Evolutionary conservation across 2,329 filamentous ascomycete genomes (phyloP), one percentile per base, ranked within the genome.

Genomic region (Colletotrichum incanum): DNA sequence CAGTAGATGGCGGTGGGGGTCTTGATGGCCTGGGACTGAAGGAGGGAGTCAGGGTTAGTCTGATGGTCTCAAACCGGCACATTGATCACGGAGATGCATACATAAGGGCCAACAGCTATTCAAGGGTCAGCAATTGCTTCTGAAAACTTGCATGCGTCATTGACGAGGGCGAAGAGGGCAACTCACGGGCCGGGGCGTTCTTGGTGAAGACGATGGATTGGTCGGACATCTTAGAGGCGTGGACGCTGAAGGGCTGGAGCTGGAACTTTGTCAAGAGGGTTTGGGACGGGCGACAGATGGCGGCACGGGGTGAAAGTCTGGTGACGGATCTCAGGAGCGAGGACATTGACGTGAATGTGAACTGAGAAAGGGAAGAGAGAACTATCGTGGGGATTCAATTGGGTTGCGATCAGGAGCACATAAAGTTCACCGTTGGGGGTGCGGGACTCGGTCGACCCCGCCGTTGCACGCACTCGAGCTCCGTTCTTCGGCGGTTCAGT

Each of bases 21-120:
- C 84, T 91, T 91, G 83, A 92, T 88, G 78, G 90, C 90, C 80
- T 92, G 90, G 75, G 90, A 91, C 89, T 91, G 76, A 72, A 63
- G 50, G 73, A 47, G 39, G 72, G 49, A 34, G 73, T 77, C 43
- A 50, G 61, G 77, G 75, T 59, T 31, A 54, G 68, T 54, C 41
- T 54, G 39, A 26, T 8, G 39, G 50, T 18, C n/a, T 49, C 49
- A 26, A 52, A 8, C 37, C 4, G 20, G 26, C 45, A 56, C 47
- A 39, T 37, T 26, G 26, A 5, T 5, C 37, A 26, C 41, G 39
- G 20, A 58, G 55, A 81, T 23, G 59, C 89, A 79, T 85, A 92
- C 90, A 82, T 92, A 92, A 76, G 90, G 90, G 66, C 90, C 90
- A 76, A 89, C 86, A 79, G 89, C 90, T 92, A 69, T 66, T 16